Base-by-base conservation (phyloP, 163 green algal genomes). In the Scenedesmus sp. region DNA sequence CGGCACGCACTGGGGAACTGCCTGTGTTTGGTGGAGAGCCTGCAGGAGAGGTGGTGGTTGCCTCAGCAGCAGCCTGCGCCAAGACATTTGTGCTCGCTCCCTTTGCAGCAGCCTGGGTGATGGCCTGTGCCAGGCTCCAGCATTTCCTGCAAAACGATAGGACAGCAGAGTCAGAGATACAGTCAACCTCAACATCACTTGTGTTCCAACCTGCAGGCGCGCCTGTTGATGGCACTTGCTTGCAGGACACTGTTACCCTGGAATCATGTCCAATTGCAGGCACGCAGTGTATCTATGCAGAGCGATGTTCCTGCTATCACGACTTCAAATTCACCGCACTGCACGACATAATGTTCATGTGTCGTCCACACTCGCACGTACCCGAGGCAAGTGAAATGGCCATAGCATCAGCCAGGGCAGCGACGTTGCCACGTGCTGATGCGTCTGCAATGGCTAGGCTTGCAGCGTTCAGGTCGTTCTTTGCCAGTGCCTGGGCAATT, bases 41-140 rank as follows among this genome's bases (percentile, higher is more conserved):
- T 76, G 65, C 65, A 76, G 51, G 20, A 51, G 83, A 37, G 40
- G 51, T 65, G 16, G 86, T 30, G 7, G 86, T 90, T n/a, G 86
- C 86, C 30, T 56, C 15, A 24, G 86, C 44, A 68, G 86, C 86
- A 82, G 86, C 86, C 49, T 85, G 46, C 20, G 86, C 86, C 49
- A 90, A 30, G 26, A 73, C 72, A 37, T 10, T 42, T 6, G 70
- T 5, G 35, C 84, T 90, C 4, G 70, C 86, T 24, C 65, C 65
- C 15, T 56, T 51, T 35, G n/a, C 42, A 33, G 51, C 73, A 56
- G 86, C 86, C n/a, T 90, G 86, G 20, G 65, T 43, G 6, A 90
- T 35, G 42, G 86, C 86, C 44, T 90, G 70, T 1, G 86, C 86
- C 40, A 53, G 35, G 40, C 20, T 51, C 42, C 35, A n/a, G 40